Conservation (phyloP, 2,329 filamentous ascomycete species). For the Stagonosporopsis chrysanthemi region DNA sequence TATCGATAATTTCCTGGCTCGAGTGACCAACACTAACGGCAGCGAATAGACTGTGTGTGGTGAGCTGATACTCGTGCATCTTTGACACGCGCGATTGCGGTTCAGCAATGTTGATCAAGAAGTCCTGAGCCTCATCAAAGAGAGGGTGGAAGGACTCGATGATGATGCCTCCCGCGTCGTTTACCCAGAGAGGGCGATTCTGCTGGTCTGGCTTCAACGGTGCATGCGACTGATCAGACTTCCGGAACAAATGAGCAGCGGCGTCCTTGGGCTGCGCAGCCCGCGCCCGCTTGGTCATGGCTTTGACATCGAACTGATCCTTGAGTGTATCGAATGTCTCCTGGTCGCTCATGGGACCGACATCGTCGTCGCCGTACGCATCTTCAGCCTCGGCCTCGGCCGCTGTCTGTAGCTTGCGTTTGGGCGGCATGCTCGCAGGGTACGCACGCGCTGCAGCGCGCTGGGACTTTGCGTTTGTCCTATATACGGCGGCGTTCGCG, state of each 20-base stretch:
- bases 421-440: slow-evolving; percentile 50
- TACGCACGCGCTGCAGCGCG: slow-evolving; percentile 27
- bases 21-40: slow-evolving; percentile 94
- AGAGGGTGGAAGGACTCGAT: slow-evolving; percentile 93
- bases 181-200: slow-evolving; percentile 92
- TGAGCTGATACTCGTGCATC: slow-evolving; percentile 92
- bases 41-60: slow-evolving; percentile 91
- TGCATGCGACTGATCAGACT: slow-evolving; percentile 82
- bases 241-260: slow-evolving; percentile 63
- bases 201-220: slow-evolving; percentile 86
- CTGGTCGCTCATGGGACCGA: slow-evolving; percentile 55
- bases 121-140: slow-evolving; percentile 87
- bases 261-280: slow-evolving; percentile 53
- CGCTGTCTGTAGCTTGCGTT: slow-evolving; percentile 52
- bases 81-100: slow-evolving; percentile 88
- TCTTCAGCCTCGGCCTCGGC: slow-evolving; percentile 54
- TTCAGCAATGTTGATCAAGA: slow-evolving; percentile 94
- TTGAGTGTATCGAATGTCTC: slow-evolving; percentile 59
- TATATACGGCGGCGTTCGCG: slow-evolving; percentile 43
- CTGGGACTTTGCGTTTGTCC: background rate
- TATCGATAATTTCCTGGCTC: slow-evolving; percentile 87
- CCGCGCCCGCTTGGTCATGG: slow-evolving; percentile 42
- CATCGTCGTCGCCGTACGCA: slow-evolving; percentile 61
- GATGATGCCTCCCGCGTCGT: slow-evolving; percentile 85
- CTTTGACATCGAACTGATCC: slow-evolving; percentile 46